Conservation (phyloP, 352 stramenopile species). For the Thraustochytrium sp. region DNA sequence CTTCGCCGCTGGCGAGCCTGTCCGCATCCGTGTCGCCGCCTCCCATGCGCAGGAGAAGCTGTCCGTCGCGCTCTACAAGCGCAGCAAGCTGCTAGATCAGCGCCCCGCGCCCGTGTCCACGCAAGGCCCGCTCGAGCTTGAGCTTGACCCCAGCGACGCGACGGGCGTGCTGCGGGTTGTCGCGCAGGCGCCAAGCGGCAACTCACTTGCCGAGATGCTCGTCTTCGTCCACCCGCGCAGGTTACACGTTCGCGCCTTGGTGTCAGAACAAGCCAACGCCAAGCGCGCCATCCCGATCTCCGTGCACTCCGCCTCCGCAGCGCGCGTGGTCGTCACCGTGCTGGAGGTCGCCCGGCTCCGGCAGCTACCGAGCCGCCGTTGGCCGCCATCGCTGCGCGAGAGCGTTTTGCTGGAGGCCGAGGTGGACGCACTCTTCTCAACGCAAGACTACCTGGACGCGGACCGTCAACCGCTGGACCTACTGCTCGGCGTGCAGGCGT, state of each 20-base stretch:
- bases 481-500: neutral
- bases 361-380: neutral
- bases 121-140: too few relatives aligned
- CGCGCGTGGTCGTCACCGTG: neutral
- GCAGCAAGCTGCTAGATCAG: too few relatives aligned
- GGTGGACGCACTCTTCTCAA: neutral
- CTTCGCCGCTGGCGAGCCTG: too few relatives aligned
- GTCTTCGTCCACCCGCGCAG: neutral
- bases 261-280: neutral
- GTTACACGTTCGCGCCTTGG: neutral
- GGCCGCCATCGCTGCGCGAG: neutral
- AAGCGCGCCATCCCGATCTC: neutral
- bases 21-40: too few relatives aligned
- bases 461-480: neutral
- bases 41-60: too few relatives aligned
- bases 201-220: neutral
- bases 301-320: neutral
- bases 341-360: neutral
- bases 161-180: neutral
- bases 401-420: conserved; percentile 12
- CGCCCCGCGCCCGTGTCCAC: too few relatives aligned
- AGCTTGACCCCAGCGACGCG: neutral
- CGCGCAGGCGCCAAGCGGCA: neutral
- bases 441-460: neutral
- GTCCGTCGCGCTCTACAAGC: too few relatives aligned